A percentile compares a stretch with the other conserved stretches of the same genome.
Conservation (phyloP, 192 early-diverging fungal genomes). For the Coemansia sp. region DNA sequence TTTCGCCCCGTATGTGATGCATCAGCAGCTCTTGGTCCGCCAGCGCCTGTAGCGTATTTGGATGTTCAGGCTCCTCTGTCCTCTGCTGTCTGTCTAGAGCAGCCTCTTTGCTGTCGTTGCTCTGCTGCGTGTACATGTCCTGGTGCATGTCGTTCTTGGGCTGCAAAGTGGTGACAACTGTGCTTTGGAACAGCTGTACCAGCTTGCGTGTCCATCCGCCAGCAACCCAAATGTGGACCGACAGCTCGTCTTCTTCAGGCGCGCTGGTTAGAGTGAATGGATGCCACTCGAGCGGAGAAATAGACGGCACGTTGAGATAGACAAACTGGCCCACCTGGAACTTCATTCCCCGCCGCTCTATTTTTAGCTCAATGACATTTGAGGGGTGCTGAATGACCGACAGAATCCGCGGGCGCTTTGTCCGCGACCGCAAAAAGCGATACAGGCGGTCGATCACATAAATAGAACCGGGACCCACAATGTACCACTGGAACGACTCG, state of each 20-base stretch:
- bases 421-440: slow-evolving; percentile 65
- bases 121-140: slow-evolving; percentile 22
- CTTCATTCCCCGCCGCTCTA: slow-evolving; percentile 60
- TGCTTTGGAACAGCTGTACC: slow-evolving; percentile 35
- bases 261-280: slow-evolving; percentile 83
- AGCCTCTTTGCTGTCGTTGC: slow-evolving; percentile 12
- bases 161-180: slow-evolving; percentile 29
- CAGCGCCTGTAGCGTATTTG: slow-evolving; percentile 37
- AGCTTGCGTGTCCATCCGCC: slow-evolving; percentile 75
- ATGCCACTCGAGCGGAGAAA: slow-evolving; percentile 71
- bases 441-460: slow-evolving; percentile 69
- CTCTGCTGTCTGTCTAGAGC: slow-evolving; percentile 5
- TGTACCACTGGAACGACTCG: slow-evolving; percentile 75
- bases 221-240: slow-evolving; percentile 74
- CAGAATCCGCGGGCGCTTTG: slow-evolving; percentile 65
- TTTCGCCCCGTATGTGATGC: slow-evolving; percentile 40
- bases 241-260: slow-evolving; percentile 72
- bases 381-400: slow-evolving; percentile 84
- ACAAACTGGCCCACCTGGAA: slow-evolving; percentile 78
- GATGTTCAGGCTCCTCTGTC: slow-evolving; percentile 7
- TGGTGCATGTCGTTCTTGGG: slow-evolving; percentile 1
- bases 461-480: slow-evolving; percentile 60
- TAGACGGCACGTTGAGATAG: slow-evolving; percentile 71
- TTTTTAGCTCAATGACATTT: slow-evolving; percentile 78
- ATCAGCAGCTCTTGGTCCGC: slow-evolving; percentile 51